phyloP scores from a whole-genome alignment of 805 yeast genomes.

The Candida railenensis region DNA sequence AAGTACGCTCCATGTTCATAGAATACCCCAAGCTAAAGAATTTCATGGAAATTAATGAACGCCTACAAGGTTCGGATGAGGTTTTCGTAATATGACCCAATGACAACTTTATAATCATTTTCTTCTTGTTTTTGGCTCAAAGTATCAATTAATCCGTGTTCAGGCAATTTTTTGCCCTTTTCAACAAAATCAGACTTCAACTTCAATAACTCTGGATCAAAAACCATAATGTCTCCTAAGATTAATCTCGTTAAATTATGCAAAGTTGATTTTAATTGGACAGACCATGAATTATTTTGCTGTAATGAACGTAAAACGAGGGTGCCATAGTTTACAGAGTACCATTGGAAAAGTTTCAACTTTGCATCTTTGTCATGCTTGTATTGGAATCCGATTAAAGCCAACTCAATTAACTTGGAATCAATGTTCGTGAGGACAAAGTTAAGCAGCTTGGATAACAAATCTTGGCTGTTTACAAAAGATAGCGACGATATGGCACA shows the following conservation, averaged over 20 bases:
- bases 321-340: slow-evolving; percentile 45
- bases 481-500: slow-evolving; percentile 58
- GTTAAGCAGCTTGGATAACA: slow-evolving; percentile 54
- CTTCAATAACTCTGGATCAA: slow-evolving; percentile 27
- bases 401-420: slow-evolving; percentile 52
- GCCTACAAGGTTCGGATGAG: too few species aligned
- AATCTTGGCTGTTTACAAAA: slow-evolving; percentile 42
- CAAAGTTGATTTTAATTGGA: slow-evolving; percentile 45
- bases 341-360: slow-evolving; percentile 56
- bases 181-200: slow-evolving; percentile 27
- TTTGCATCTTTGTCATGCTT: slow-evolving; percentile 27
- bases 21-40: too few species aligned
- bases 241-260: slow-evolving; percentile 42
- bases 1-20: too few species aligned
- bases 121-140: slow-evolving; percentile 21
- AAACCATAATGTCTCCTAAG: slow-evolving; percentile 38
- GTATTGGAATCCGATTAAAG: slow-evolving; percentile 53
- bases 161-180: slow-evolving; percentile 33
- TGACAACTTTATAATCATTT: slow-evolving; percentile 15
- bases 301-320: slow-evolving; percentile 52
- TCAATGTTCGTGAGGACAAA: slow-evolving; percentile 59
- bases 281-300: slow-evolving; percentile 45
- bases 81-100: slow-evolving; percentile 14
- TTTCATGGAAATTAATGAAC: too few species aligned
- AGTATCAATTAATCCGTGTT: slow-evolving; percentile 33